These are phyloP conservation scores for Epichloe elymi DNA, from an alignment of 2,329 filamentous ascomycete genomes.

Conservation along the genomic window DNA sequence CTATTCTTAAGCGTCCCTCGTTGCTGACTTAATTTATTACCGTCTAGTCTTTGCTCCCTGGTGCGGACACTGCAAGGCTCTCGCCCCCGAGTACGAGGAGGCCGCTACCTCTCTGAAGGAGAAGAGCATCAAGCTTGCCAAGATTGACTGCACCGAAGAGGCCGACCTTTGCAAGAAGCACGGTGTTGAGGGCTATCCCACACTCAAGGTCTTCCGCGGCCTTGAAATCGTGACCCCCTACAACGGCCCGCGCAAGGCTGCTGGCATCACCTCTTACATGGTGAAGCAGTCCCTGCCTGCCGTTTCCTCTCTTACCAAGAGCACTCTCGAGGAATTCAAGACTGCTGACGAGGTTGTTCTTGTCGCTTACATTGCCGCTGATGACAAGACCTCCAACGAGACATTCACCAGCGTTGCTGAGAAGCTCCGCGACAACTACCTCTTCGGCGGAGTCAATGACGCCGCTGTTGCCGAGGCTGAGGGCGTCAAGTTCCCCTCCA, in stretches of 20 bases:
- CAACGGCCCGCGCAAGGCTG: slow-evolving; percentile 77
- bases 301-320: slow-evolving; percentile 69
- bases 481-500: slow-evolving; percentile 66
- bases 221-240: slow-evolving; percentile 71
- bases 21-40: slow-evolving; percentile 23
- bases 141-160: slow-evolving; percentile 94
- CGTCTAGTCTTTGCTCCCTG: slow-evolving; percentile 68
- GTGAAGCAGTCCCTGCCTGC: slow-evolving; percentile 93
- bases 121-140: slow-evolving; percentile 73
- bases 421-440: slow-evolving; percentile 74
- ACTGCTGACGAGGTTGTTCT: slow-evolving; percentile 92
- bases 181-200: slow-evolving; percentile 95
- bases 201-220: slow-evolving; percentile 97
- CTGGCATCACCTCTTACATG: slow-evolving; percentile 75
- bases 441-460: slow-evolving; percentile 83
- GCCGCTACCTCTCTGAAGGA: slow-evolving; percentile 74
- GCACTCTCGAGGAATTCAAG: slow-evolving; percentile 91
- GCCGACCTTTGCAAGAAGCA: slow-evolving; percentile 78
- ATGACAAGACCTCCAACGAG: slow-evolving; percentile 76
- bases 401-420: slow-evolving; percentile 65
- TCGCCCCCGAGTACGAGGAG: slow-evolving; percentile 79
- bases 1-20: neutral
- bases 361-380: slow-evolving; percentile 70
- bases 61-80: slow-evolving; percentile 98
- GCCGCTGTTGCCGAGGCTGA: slow-evolving; percentile 75